Conservation (phyloP, 1,139 yeast genomes). For the Geotrichum citri-aurantii region DNA sequence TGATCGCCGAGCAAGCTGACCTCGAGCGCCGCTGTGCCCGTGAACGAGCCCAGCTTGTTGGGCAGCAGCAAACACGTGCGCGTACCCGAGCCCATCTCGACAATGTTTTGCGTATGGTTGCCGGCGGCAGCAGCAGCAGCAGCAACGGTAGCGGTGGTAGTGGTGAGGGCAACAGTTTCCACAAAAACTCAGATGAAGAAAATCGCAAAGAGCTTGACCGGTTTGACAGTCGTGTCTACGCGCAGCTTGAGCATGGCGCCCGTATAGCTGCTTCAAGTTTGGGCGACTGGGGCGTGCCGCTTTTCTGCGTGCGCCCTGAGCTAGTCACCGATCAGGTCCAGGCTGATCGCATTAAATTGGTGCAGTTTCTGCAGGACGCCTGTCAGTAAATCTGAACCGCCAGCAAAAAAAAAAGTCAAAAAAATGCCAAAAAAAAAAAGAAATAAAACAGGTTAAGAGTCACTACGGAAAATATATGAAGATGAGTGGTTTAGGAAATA, state of each 20-base stretch:
- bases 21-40: slow-evolving; percentile 5
- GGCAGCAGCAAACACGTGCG: neutral
- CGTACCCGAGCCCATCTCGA: neutral
- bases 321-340: slow-evolving; percentile 4
- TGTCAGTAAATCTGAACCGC: neutral
- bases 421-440: neutral
- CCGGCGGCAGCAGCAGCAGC: neutral
- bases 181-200: neutral
- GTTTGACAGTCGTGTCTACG: slow-evolving; percentile 24
- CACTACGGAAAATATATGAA: no score
- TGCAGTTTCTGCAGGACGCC: slow-evolving; percentile 25
- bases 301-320: slow-evolving; percentile 24
- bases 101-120: neutral
- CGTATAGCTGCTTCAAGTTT: slow-evolving; percentile 21
- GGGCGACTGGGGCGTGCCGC: slow-evolving; percentile 26
- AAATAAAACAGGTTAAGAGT: neutral
- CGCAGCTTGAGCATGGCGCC: slow-evolving; percentile 19
- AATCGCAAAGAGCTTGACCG: slow-evolving; percentile 19
- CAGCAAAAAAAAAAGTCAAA: slow-evolving; percentile 3
- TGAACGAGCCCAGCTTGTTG: neutral
- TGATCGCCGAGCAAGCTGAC: neutral
- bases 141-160: neutral
- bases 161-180: neutral
- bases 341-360: slow-evolving; percentile 22
- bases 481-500: neutral